Evolutionary conservation across 108 stramenopile genomes (phyloP).

Genomic region (Skeletonema grethae): DNA sequence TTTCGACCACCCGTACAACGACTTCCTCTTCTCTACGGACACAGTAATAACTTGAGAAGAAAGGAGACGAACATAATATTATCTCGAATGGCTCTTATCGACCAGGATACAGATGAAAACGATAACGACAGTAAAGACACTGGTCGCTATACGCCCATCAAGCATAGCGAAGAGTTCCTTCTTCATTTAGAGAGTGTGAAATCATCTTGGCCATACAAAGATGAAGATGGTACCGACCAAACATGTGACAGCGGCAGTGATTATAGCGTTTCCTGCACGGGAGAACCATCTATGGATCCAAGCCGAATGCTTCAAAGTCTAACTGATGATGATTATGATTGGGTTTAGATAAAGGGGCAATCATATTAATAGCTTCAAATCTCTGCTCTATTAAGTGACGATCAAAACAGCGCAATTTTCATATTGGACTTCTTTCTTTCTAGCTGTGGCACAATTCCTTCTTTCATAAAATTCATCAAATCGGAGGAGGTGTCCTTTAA

Average conservation of each 20-base stretch:
- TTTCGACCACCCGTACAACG: neutral
- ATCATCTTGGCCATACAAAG: conserved; percentile 26
- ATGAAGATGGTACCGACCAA: neutral
- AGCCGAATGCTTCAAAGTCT: conserved; percentile 30
- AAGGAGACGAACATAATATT: neutral
- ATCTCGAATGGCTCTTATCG: neutral
- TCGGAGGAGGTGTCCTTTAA: conserved; percentile 85
- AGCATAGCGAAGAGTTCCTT: conserved; percentile 33
- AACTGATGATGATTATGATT: conserved; percentile 40
- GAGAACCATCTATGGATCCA: conserved; percentile 42
- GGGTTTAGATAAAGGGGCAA: conserved; percentile 13
- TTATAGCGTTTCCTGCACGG: conserved; percentile 26
- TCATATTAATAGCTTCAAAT: neutral
- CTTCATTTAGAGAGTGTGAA: conserved; percentile 28
- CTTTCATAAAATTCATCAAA: conserved; percentile 61
- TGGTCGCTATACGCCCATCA: conserved; percentile 15
- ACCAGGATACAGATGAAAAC: conserved; percentile 3
- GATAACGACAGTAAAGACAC: conserved; percentile 1
- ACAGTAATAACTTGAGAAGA: neutral
- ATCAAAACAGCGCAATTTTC: conserved; percentile 68
- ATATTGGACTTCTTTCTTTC: conserved; percentile 53
- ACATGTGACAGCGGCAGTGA: conserved; percentile 2
- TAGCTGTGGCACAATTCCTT: conserved; percentile 60
- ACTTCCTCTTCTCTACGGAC: neutral
- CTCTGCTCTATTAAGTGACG: neutral